Evolutionary conservation across 768 basidiomycete genomes (phyloP).

Genomic region (Lactifluus pinguis): DNA sequence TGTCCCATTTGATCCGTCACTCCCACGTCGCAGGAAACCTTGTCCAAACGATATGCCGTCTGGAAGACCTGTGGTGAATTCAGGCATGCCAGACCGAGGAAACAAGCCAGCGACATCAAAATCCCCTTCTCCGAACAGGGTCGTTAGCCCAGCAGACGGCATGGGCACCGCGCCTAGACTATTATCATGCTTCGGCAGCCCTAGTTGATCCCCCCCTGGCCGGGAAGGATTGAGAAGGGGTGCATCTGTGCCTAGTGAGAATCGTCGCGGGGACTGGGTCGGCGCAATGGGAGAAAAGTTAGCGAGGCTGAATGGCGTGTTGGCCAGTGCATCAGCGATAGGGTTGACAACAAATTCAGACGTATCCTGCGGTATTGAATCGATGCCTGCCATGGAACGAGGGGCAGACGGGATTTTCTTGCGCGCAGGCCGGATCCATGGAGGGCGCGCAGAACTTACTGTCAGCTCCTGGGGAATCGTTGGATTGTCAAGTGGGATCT

Average conservation of each 20-base stretch:
- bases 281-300: background rate
- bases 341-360: constrained; percentile 4
- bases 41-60: background rate
- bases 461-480: constrained; percentile 42
- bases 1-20: background rate
- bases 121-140: constrained; percentile 8
- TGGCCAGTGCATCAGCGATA: background rate
- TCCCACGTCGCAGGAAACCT: background rate
- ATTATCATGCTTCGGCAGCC: background rate
- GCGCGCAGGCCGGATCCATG: constrained; percentile 85
- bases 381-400: constrained; percentile 27
- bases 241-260: background rate
- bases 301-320: background rate
- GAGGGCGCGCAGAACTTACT: constrained; percentile 48
- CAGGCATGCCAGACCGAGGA: background rate
- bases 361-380: constrained; percentile 12
- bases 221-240: background rate
- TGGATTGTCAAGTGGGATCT: constrained; percentile 73
- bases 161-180: background rate
- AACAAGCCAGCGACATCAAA: constrained; percentile 5
- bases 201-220: background rate
- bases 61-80: background rate
- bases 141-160: constrained; percentile 8
- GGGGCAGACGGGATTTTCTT: constrained; percentile 54
- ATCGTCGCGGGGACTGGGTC: background rate